Base-by-base conservation (phyloP, 352 stramenopile species). In the Phytophthora boehmeriae region DNA sequence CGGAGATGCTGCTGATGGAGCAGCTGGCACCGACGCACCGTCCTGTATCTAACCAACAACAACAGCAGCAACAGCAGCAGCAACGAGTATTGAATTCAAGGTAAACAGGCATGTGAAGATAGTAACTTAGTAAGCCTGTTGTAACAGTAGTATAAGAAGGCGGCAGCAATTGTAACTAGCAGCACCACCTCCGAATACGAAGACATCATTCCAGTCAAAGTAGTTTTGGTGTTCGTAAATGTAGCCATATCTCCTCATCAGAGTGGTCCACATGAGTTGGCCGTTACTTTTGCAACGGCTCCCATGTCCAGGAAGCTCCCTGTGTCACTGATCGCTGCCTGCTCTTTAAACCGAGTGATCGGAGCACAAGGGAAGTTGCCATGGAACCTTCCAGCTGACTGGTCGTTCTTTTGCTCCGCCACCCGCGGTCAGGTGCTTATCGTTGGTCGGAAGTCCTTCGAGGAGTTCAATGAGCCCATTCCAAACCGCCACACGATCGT, bases 331-430 rank as follows among this genome's bases (percentile, higher is more conserved):
- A 87, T 93, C 50, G 78, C 76, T 14, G 84, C 84, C 6, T 90
- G 80, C 55, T 85, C 82, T 34, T 47, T 91, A 8, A 88, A 93
- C 63, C 73, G 79, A 43, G 78, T 80, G 35, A 93, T 92, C 50
- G 84, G 84, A 8, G 64, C 59, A 23, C 50, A 64, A 17, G 84
- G 82, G 4, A 66, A 49, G 17, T 59, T 92, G 38, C 84, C 84
- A 19, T 93, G 84, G 84, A 53, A 57, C 14, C 45, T 93, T 16
- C 78, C 84, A 11, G 68, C 66, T 1, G 84, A 93, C 54, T 93
- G 84, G 84, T 50, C 78, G 10, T 93, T 86, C 64, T 93, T 93
- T 65, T 72, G 64, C 42, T 82, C 78, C 8, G 58, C 65, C 4
- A 89, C 80, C 32, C 65, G 54, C 13, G 52, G 60, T 11, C 80